A percentile compares a stretch with the other conserved stretches of the same genome.
phyloP scores from a whole-genome alignment of 2,329 filamentous ascomycete genomes.

The Grosmannia huntii region DNA sequence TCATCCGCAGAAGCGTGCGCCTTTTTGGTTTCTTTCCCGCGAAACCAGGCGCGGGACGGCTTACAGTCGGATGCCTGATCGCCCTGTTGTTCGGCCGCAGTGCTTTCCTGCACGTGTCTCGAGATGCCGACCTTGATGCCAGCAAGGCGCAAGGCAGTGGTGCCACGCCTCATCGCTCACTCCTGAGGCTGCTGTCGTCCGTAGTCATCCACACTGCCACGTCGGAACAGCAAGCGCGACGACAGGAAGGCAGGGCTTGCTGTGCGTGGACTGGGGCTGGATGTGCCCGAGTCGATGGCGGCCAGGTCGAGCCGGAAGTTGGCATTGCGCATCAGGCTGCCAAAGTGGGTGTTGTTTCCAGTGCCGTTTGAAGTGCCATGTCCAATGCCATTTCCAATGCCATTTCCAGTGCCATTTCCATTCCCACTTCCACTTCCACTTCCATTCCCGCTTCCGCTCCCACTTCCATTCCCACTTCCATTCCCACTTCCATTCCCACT shows the following conservation, averaged over 20 bases:
- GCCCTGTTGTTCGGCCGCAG: no score
- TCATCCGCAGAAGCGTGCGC: no score
- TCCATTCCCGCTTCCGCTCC: not conserved
- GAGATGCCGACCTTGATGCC: no score
- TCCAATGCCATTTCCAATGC: no score
- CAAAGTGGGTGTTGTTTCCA: not conserved
- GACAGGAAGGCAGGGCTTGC: constrained; percentile 29
- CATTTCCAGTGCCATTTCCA: not conserved
- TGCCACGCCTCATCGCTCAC: not conserved
- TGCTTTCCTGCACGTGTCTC: no score
- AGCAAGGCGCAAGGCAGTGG: not conserved
- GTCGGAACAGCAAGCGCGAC: constrained; percentile 28
- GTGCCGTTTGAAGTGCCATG: no score
- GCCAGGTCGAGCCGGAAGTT: not conserved
- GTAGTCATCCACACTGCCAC: constrained; percentile 33
- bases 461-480: no score
- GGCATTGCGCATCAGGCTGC: not conserved
- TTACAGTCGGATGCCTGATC: no score
- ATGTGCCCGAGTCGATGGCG: not conserved
- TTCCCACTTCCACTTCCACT: not conserved
- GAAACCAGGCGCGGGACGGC: no score
- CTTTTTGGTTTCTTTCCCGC: no score
- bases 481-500: not conserved
- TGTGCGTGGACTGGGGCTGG: constrained; percentile 17
- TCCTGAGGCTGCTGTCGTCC: not conserved